Percentiles rank a stretch among this genome's conserved stretches.
These are phyloP conservation scores for Aegle marmelos DNA, from an alignment of 345 rosid species.

Conservation along the genomic window DNA sequence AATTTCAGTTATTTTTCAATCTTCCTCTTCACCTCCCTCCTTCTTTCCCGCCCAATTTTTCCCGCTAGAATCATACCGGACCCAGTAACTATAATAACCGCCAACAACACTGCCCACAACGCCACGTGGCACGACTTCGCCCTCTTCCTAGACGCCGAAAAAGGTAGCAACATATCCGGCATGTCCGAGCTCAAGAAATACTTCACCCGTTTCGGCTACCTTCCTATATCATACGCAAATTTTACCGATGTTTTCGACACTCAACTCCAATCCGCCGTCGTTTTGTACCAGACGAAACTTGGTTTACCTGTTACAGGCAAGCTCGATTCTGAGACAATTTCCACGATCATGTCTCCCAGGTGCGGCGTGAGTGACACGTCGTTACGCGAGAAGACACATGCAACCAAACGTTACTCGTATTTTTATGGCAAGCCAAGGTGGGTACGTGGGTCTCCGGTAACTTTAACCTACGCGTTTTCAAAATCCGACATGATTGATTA, in stretches of 20 bases:
- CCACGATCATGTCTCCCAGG: slow-evolving; percentile 61
- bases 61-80: slow-evolving; percentile 47
- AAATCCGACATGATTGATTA: slow-evolving; percentile 47
- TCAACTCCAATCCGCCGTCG: slow-evolving; percentile 50
- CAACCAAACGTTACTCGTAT: slow-evolving; percentile 55
- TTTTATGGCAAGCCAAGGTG: slow-evolving; percentile 77
- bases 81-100: slow-evolving; percentile 29
- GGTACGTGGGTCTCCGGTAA: slow-evolving; percentile 41
- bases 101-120: slow-evolving; percentile 23
- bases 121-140: slow-evolving; percentile 72
- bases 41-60: slow-evolving; percentile 26
- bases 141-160: slow-evolving; percentile 61
- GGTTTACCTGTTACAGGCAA: slow-evolving; percentile 66
- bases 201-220: slow-evolving; percentile 81
- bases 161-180: slow-evolving; percentile 67
- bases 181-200: slow-evolving; percentile 83
- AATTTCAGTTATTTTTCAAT: slow-evolving; percentile 28
- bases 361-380: slow-evolving; percentile 67
- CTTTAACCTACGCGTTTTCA: slow-evolving; percentile 68
- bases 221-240: slow-evolving; percentile 26
- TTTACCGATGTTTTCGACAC: slow-evolving; percentile 64
- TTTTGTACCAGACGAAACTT: slow-evolving; percentile 52
- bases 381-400: slow-evolving; percentile 12
- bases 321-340: slow-evolving; percentile 62
- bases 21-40: slow-evolving; percentile 21